Evolutionary conservation across 129 eudicot species (phyloP).

Genomic region (Heracleum sosnowskyi): DNA sequence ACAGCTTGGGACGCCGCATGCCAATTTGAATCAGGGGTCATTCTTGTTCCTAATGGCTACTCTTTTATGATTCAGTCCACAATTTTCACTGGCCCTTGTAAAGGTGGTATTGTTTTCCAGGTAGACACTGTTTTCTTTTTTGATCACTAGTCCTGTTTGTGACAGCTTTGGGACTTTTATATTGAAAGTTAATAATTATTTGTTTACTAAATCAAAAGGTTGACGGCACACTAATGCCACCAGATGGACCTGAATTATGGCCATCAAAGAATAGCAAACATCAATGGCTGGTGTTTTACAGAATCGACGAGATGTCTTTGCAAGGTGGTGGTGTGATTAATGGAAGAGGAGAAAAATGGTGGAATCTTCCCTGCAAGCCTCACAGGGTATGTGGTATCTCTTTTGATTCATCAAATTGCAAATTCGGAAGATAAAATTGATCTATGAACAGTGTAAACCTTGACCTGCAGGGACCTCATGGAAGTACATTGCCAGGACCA

Average conservation of each 20-base stretch:
- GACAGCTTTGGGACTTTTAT: background rate
- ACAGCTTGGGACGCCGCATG: slow-evolving; percentile 70
- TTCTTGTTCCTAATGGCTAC: slow-evolving; percentile 46
- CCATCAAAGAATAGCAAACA: slow-evolving; percentile 37
- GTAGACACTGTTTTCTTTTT: slow-evolving; percentile 17
- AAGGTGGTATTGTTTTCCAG: slow-evolving; percentile 49
- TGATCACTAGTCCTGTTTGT: background rate
- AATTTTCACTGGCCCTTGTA: slow-evolving; percentile 71
- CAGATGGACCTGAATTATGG: slow-evolving; percentile 76
- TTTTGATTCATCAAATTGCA: background rate
- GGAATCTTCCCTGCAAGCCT: slow-evolving; percentile 80
- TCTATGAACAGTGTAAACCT: background rate
- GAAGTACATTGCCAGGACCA: slow-evolving; percentile 46
- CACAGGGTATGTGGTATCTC: slow-evolving; percentile 36
- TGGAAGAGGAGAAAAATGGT: slow-evolving; percentile 73
- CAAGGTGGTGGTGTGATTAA: slow-evolving; percentile 56
- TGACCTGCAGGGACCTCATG: slow-evolving; percentile 39
- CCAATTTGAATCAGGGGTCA: slow-evolving; percentile 26
- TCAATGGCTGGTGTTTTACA: slow-evolving; percentile 70
- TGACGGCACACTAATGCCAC: slow-evolving; percentile 64
- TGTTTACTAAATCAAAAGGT: slow-evolving; percentile 23
- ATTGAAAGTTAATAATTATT: background rate
- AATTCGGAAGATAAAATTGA: background rate
- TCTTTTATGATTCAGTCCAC: slow-evolving; percentile 55
- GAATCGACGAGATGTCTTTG: slow-evolving; percentile 39